Percentiles rank a stretch among this genome's conserved stretches.
Evolutionary conservation across 2,329 filamentous ascomycete genomes (phyloP).

Genomic region (Xylaria sp.): DNA sequence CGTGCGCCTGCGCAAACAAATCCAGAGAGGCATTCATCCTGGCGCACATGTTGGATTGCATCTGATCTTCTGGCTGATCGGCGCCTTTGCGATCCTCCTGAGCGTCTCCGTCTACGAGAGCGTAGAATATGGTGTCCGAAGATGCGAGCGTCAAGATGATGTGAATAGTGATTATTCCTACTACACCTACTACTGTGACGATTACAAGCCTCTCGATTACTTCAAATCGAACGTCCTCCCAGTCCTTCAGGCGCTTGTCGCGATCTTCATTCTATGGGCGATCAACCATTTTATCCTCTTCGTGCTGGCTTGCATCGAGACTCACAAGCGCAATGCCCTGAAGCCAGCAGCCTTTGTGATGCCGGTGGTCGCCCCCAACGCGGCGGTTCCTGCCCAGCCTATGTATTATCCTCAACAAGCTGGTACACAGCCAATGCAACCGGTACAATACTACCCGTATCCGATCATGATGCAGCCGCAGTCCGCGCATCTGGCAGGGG

Average conservation of each 20-base stretch:
- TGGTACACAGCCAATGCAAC: constrained; percentile 31
- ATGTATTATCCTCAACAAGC: constrained; percentile 41
- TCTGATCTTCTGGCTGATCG: constrained; percentile 46
- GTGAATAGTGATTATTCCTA: constrained; percentile 31
- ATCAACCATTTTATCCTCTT: constrained; percentile 88
- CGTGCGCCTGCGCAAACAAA: constrained; percentile 41
- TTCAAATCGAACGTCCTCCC: constrained; percentile 39
- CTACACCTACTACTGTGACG: constrained; percentile 36
- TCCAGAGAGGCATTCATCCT: constrained; percentile 48
- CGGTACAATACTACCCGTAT: constrained; percentile 39
- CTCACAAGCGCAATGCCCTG: constrained; percentile 46
- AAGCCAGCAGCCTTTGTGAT: constrained; percentile 40
- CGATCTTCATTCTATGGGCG: constrained; percentile 79
- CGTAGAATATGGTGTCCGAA: not conserved
- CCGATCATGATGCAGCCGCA: constrained; percentile 40
- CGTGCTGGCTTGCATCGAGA: constrained; percentile 54
- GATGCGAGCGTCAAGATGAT: constrained; percentile 25
- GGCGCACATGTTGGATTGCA: constrained; percentile 49
- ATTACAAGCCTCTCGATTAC: constrained; percentile 22
- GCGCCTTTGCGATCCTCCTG: constrained; percentile 42
- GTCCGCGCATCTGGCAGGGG: constrained; percentile 25
- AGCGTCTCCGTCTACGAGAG: constrained; percentile 28
- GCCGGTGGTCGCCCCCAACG: constrained; percentile 11
- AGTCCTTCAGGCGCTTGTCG: constrained; percentile 66
- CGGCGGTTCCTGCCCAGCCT: constrained; percentile 20